A percentile compares a stretch with the other conserved stretches of the same genome.
phyloP scores from a whole-genome alignment of 1,284 basidiomycete species.

The Heterobasidion annosum region DNA sequence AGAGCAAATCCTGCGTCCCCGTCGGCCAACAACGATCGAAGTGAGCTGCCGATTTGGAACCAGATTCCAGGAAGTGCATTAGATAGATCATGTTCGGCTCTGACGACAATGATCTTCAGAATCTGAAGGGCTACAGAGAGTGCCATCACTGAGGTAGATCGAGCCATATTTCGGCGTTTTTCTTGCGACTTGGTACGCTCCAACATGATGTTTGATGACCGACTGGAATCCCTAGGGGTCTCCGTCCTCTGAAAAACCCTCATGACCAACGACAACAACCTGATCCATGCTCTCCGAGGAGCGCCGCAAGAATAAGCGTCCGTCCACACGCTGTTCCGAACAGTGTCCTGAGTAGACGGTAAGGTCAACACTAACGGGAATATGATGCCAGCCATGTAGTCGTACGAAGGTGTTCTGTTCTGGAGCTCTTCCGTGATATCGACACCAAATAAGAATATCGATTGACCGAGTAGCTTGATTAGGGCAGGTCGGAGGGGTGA shows the following conservation, averaged over 20 bases:
- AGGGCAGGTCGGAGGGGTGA: constrained; percentile 41
- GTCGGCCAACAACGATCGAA: constrained; percentile 41
- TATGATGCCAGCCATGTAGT: constrained; percentile 49
- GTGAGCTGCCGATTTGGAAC: constrained; percentile 42
- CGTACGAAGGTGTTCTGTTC: constrained; percentile 42
- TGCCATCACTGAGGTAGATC: constrained; percentile 25
- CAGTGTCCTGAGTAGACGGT: constrained; percentile 39
- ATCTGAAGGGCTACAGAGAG: constrained; percentile 56
- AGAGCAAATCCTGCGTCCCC: constrained; percentile 52
- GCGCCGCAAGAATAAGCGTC: constrained; percentile 36
- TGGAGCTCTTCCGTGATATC: constrained; percentile 55
- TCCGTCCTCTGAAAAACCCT: constrained; percentile 6
- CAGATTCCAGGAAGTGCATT: constrained; percentile 47
- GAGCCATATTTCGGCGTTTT: constrained; percentile 14
- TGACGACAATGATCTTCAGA: constrained; percentile 59
- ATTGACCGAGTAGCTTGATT: constrained; percentile 42
- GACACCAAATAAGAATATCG: constrained; percentile 42
- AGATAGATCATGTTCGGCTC: constrained; percentile 55
- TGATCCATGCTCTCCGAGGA: constrained; percentile 51
- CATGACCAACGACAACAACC: constrained; percentile 54
- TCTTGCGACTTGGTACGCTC: constrained; percentile 38
- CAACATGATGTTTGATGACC: constrained; percentile 10
- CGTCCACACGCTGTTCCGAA: constrained; percentile 29
- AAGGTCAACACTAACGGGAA: constrained; percentile 54
- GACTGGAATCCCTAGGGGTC: constrained; percentile 5